These are phyloP conservation scores for Phaseolus lunatus DNA, from an alignment of 306 rosid genomes.

Conservation along the genomic window DNA sequence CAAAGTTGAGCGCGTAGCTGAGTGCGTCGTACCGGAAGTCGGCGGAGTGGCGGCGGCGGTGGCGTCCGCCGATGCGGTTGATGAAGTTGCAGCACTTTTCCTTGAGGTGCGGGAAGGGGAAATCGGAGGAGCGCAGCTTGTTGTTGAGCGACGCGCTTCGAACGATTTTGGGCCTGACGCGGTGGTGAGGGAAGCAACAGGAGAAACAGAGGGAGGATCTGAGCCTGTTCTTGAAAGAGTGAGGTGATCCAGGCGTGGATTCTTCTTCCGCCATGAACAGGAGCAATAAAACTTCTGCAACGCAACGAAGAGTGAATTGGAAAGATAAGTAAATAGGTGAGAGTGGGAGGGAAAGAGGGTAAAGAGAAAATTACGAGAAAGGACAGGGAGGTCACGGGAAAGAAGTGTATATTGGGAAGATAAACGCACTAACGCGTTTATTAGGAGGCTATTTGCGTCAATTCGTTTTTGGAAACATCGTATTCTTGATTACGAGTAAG, in stretches of 20 bases:
- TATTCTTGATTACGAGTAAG: neutral
- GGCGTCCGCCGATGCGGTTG: conserved; percentile 59
- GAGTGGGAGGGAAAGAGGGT: neutral
- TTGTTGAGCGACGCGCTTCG: conserved; percentile 49
- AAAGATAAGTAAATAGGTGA: neutral
- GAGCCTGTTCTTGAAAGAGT: conserved; percentile 51
- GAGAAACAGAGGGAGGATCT: conserved; percentile 57
- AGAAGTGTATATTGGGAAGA: neutral
- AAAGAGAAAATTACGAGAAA: conserved; percentile 44
- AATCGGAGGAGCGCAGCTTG: conserved; percentile 50
- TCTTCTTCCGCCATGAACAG: conserved; percentile 48
- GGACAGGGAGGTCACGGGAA: conserved; percentile 29
- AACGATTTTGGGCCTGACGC: conserved; percentile 44
- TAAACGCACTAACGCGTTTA: neutral
- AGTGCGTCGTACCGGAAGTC: conserved; percentile 75
- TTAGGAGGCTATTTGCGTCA: conserved; percentile 33
- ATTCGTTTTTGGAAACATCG: neutral
- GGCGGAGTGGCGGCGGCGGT: conserved; percentile 67
- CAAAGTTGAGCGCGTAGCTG: conserved; percentile 76
- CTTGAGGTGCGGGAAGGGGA: conserved; percentile 50
- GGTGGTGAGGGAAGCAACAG: conserved; percentile 52
- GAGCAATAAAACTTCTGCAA: neutral
- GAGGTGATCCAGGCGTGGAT: conserved; percentile 40
- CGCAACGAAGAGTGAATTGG: neutral
- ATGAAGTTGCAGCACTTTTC: conserved; percentile 61